A percentile compares a stretch with the other conserved stretches of the same genome.
These are phyloP conservation scores for Inonotus hispidus DNA, from an alignment of 1,284 basidiomycete genomes.

Conservation along the genomic window DNA sequence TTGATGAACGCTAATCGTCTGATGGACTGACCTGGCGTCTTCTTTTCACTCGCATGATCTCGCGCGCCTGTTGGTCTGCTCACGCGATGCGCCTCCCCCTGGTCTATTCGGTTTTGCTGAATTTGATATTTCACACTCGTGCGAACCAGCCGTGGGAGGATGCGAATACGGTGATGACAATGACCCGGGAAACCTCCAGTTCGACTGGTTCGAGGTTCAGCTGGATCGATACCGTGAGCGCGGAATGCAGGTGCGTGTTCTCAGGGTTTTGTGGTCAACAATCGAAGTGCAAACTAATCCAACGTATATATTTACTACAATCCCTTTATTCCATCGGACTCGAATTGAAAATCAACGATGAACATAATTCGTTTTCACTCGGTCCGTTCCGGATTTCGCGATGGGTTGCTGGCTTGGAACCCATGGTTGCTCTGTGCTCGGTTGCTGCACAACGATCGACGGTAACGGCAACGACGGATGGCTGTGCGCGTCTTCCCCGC, in stretches of 20 bases:
- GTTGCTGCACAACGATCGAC: conserved; percentile 4
- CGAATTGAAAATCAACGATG: background rate
- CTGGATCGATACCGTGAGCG: conserved; percentile 65
- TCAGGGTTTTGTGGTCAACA: background rate
- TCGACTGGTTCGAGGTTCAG: conserved; percentile 91
- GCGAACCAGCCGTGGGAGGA: conserved; percentile 53
- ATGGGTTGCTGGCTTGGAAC: background rate
- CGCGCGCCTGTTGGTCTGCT: background rate
- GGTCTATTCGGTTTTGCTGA: background rate
- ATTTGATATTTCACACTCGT: background rate
- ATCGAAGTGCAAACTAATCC: background rate
- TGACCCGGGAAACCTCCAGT: conserved; percentile 80
- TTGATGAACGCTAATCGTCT: conserved; percentile 4
- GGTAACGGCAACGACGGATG: background rate
- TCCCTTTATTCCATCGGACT: conserved; percentile 9
- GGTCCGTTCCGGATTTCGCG: background rate
- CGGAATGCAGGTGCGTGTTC: conserved; percentile 65
- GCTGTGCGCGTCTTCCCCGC: conserved; percentile 1
- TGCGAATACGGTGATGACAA: conserved; percentile 53
- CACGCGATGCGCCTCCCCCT: background rate
- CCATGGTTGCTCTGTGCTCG: background rate
- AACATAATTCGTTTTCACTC: background rate
- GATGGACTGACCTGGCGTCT: background rate
- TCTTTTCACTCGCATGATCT: background rate
- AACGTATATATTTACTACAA: conserved; percentile 12